Base-by-base conservation (phyloP, 176 grass and related monocot species). In the Zea mays region DNA sequence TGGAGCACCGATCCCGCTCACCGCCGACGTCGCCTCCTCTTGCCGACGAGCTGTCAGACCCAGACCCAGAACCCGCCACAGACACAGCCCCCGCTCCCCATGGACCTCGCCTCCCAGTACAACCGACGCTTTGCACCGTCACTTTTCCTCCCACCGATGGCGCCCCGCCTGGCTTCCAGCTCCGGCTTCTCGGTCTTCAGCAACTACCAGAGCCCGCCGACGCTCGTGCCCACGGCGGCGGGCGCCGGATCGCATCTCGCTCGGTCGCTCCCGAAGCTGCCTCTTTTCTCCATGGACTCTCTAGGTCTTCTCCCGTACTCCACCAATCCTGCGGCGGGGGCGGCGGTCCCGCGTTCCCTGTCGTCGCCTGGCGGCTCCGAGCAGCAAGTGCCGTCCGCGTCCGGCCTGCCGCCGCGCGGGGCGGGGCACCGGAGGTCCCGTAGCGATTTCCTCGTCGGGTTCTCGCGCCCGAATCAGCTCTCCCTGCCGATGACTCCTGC, bases 381-480 rank as follows among this genome's bases (percentile, higher is more conserved):
- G 35, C 69, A 45, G 7, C 75, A 56, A 21, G 74, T 7, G 10
- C 12, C 81, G 27, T 60, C 54, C 70, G 48, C 15, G 54, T 34
- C 64, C 2, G 64, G 17, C 17, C 78, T 93, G 34, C 96, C 83
- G 11, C 92, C 85, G 3, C 83, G 72, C 3, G 88, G 37, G 44
- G 42, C 71, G 47, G 72, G 81, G 7, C 92, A 99, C 50, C 88
- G 88, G 3, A 62, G 90, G 13, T 95, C 87, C 42, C 83, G 86
- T 20, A 99, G 96, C 83, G 96, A 99, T 12, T 38, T 90, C 40
- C 39, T 51, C 5, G 43, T 90, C 1, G 81, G 62, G 7, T 65
- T 89, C 43, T 48, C 85, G n/a, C 20, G 3, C 15, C 49, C 16
- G 16, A 51, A 38, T 66, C 79, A 39, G 45, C 65, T 43, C n/a